phyloP scores from a whole-genome alignment of 179 eudicot genomes.

The Heliamphora pulchella region DNA sequence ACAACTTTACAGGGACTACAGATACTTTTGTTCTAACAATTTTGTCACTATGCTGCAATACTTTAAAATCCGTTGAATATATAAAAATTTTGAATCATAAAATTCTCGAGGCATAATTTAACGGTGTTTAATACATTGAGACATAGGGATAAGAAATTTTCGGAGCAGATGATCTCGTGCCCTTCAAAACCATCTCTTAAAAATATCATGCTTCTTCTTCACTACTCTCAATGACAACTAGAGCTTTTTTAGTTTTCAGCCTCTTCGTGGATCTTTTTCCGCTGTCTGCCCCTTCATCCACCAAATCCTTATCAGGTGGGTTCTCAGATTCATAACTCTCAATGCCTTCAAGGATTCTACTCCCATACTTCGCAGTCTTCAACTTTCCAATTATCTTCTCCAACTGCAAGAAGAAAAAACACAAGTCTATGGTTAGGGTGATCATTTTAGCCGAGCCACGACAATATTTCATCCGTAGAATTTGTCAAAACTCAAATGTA shows the following conservation, averaged over 20 bases:
- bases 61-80: too few relatives aligned
- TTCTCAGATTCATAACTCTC: slow-evolving; percentile 23
- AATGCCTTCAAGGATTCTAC: slow-evolving; percentile 63
- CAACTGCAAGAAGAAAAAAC: slow-evolving; percentile 50
- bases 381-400: slow-evolving; percentile 85
- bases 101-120: too few relatives aligned
- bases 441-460: too few relatives aligned
- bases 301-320: slow-evolving; percentile 16
- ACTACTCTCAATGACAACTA: slow-evolving; percentile 60
- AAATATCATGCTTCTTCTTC: slow-evolving; percentile 54
- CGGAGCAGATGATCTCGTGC: too few relatives aligned
- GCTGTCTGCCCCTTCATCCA: slow-evolving; percentile 25
- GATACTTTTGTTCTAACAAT: too few relatives aligned
- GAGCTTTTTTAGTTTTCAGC: slow-evolving; percentile 37
- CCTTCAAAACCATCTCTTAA: not conserved
- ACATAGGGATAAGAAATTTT: too few relatives aligned
- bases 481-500: too few relatives aligned
- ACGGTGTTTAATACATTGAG: too few relatives aligned
- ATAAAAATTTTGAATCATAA: too few relatives aligned
- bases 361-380: slow-evolving; percentile 74
- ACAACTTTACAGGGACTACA: too few relatives aligned
- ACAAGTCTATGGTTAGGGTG: not conserved
- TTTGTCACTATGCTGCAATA: too few relatives aligned
- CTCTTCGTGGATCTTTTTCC: slow-evolving; percentile 43
- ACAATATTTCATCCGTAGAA: too few relatives aligned